These are phyloP conservation scores for Cyberlindnera japonica DNA, from an alignment of 805 yeast species.

Conservation along the genomic window DNA sequence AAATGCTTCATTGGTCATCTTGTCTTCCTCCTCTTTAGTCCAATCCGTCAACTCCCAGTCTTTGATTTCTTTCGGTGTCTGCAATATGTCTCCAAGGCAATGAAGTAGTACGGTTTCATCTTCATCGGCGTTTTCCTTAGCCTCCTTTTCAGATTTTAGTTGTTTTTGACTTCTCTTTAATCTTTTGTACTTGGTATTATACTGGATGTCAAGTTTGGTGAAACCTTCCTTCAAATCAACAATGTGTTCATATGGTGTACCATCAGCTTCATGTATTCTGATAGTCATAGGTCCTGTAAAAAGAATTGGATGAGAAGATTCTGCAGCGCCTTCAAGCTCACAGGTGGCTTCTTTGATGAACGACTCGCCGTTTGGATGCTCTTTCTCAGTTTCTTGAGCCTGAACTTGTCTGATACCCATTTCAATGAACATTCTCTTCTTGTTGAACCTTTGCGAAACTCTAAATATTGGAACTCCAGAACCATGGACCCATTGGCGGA, in stretches of 20 bases:
- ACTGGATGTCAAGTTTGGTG: constrained; percentile 88
- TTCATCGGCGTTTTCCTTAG: constrained; percentile 27
- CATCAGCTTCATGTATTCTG: constrained; percentile 96
- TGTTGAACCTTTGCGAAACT: constrained; percentile 88
- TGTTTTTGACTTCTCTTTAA: constrained; percentile 55
- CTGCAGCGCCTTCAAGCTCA: constrained; percentile 9
- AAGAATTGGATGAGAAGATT: constrained; percentile 25
- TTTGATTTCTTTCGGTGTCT: constrained; percentile 51
- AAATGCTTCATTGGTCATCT: constrained; percentile 76
- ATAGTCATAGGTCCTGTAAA: constrained; percentile 96
- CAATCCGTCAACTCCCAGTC: constrained; percentile 76
- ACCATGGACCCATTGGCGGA: constrained; percentile 90
- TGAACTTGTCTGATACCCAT: constrained; percentile 93
- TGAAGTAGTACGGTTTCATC: constrained; percentile 42
- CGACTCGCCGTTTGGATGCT: constrained; percentile 33
- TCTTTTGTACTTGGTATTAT: constrained; percentile 89
- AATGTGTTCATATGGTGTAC: constrained; percentile 97
- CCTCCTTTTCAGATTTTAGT: constrained; percentile 40
- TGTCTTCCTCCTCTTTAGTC: constrained; percentile 65
- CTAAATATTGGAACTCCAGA: constrained; percentile 86
- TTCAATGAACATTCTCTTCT: constrained; percentile 89
- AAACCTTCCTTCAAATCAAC: constrained; percentile 83
- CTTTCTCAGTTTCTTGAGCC: constrained; percentile 46
- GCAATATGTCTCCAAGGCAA: constrained; percentile 77
- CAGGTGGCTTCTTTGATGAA: constrained; percentile 38